These are phyloP conservation scores for Incumbomyces delicatus DNA, from an alignment of 2,329 filamentous ascomycete species.

Conservation along the genomic window DNA sequence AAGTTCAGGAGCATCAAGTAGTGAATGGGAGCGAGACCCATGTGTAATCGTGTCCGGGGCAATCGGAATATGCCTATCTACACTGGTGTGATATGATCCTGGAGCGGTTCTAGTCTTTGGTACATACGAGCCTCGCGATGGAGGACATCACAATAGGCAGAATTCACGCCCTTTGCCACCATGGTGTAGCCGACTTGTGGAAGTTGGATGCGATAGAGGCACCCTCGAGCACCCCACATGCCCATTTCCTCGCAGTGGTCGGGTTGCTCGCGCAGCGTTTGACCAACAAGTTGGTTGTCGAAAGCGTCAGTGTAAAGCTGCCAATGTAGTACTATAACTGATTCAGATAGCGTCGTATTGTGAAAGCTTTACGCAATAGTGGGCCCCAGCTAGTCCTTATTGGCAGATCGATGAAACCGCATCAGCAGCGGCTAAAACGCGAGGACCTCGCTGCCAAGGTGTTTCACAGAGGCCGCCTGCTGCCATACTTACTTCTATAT, in stretches of 20 bases:
- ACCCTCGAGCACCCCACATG: constrained; percentile 21
- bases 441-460: too few relatives aligned
- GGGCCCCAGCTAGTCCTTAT: too few relatives aligned
- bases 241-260: constrained; percentile 18
- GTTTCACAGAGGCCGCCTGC: too few relatives aligned
- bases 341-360: too few relatives aligned
- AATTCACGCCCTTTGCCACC: constrained; percentile 22
- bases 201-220: constrained; percentile 23
- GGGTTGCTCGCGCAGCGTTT: constrained; percentile 9
- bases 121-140: constrained; percentile 22
- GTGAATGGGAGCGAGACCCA: not conserved
- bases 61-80: constrained; percentile 21
- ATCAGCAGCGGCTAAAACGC: too few relatives aligned
- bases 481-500: too few relatives aligned
- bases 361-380: too few relatives aligned
- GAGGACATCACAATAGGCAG: constrained; percentile 17
- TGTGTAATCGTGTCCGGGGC: not conserved
- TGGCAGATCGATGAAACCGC: too few relatives aligned
- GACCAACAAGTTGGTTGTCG: constrained; percentile 14
- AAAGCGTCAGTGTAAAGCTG: constrained; percentile 20
- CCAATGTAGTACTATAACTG: too few relatives aligned
- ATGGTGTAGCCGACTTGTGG: constrained; percentile 23
- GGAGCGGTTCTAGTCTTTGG: constrained; percentile 14
- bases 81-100: constrained; percentile 23
- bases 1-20: constrained; percentile 6